These are phyloP conservation scores for Candida tetrigidarum DNA, from an alignment of 1,139 yeast species.

Conservation along the genomic window DNA sequence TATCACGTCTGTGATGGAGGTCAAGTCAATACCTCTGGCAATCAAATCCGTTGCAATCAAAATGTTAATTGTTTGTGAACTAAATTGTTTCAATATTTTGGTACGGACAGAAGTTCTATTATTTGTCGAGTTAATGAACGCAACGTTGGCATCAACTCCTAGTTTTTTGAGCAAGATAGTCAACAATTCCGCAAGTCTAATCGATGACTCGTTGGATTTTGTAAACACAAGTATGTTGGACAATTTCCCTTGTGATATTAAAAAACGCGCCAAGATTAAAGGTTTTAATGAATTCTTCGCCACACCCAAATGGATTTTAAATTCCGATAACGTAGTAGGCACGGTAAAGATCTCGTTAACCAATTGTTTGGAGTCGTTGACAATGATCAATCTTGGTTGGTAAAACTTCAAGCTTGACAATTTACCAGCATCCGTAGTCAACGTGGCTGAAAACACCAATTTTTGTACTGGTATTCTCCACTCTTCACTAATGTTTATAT, in stretches of 20 bases:
- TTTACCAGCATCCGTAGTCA: constrained; percentile 92
- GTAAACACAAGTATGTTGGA: constrained; percentile 67
- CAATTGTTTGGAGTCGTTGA: constrained; percentile 57
- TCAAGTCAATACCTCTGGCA: constrained; percentile 91
- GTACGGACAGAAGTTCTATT: constrained; percentile 46
- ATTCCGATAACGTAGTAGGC: constrained; percentile 61
- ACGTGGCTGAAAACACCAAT: constrained; percentile 88
- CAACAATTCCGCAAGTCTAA: constrained; percentile 70
- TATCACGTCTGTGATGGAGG: constrained; percentile 71
- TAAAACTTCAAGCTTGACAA: constrained; percentile 69
- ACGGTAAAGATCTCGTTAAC: constrained; percentile 57
- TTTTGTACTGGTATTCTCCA: constrained; percentile 50
- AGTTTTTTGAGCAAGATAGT: constrained; percentile 43
- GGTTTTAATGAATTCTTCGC: constrained; percentile 75
- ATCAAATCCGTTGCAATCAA: constrained; percentile 90
- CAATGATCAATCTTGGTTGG: constrained; percentile 72
- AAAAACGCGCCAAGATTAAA: constrained; percentile 61
- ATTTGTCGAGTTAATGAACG: constrained; percentile 55
- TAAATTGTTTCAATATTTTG: constrained; percentile 59
- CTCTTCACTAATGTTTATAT: constrained; percentile 27
- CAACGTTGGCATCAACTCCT: constrained; percentile 20
- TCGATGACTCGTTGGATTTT: constrained; percentile 84
- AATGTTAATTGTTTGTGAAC: constrained; percentile 51
- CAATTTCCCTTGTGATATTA: constrained; percentile 36
- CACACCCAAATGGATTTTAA: constrained; percentile 52